Evolutionary conservation across 768 basidiomycete species (phyloP).

Genomic region (Pulveroboletus sp.): DNA sequence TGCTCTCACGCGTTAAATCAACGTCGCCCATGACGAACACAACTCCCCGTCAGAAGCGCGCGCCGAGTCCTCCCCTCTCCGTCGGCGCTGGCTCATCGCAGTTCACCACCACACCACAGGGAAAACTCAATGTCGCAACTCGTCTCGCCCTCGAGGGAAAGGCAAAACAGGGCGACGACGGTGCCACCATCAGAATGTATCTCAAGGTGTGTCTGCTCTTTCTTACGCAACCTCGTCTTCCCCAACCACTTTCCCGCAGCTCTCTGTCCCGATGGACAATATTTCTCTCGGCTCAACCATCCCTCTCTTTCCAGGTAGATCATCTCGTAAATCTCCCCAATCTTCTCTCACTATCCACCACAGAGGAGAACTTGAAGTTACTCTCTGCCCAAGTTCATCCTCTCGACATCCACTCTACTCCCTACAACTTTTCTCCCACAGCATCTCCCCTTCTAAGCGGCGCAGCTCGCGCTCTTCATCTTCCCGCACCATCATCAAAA

Average conservation of each 20-base stretch:
- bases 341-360: background rate
- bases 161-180: conserved; percentile 61
- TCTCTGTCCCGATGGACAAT: conserved; percentile 64
- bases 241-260: conserved; percentile 35
- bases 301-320: conserved; percentile 67
- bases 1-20: conserved; percentile 15
- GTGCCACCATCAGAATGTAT: conserved; percentile 68
- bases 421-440: conserved; percentile 70
- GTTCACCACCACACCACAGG: conserved; percentile 40
- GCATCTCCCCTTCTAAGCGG: conserved; percentile 60
- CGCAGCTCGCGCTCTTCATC: conserved; percentile 64
- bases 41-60: conserved; percentile 27
- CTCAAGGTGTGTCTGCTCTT: conserved; percentile 52
- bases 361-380: conserved; percentile 80
- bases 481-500: conserved; percentile 56
- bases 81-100: conserved; percentile 40
- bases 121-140: conserved; percentile 64
- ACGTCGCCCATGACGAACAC: conserved; percentile 15
- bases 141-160: conserved; percentile 73
- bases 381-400: conserved; percentile 73
- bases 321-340: background rate
- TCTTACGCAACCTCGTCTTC: background rate
- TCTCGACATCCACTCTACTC: conserved; percentile 62
- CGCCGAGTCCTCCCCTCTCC: conserved; percentile 31
- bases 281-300: conserved; percentile 64